These are phyloP conservation scores for Eucalyptus pumila DNA, from an alignment of 345 rosid species.

Conservation along the genomic window DNA sequence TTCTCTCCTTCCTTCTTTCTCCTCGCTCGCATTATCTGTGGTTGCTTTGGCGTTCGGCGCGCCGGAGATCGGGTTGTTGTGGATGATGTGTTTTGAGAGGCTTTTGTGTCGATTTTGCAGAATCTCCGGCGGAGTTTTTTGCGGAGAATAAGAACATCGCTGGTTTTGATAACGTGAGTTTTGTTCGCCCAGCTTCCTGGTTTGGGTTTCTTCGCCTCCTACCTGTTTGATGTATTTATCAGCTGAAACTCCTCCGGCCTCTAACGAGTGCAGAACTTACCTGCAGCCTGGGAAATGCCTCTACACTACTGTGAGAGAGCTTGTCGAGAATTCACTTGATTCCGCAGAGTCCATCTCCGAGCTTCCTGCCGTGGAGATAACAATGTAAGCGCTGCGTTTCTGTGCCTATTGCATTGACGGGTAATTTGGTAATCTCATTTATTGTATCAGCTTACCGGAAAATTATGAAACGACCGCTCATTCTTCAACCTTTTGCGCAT, in stretches of 20 bases:
- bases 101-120: constrained; percentile 22
- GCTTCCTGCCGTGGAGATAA: constrained; percentile 79
- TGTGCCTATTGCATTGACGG: background rate
- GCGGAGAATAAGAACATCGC: constrained; percentile 99
- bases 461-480: background rate
- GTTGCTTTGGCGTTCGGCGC: background rate
- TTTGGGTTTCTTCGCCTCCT: background rate
- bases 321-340: constrained; percentile 92
- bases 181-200: background rate
- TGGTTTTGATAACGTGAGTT: constrained; percentile 89
- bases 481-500: background rate
- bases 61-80: background rate
- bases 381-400: constrained; percentile 36
- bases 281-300: constrained; percentile 84
- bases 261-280: background rate
- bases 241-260: background rate
- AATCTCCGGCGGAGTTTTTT: constrained; percentile 97
- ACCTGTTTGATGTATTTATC: background rate
- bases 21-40: background rate
- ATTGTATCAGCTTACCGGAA: background rate
- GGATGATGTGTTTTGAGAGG: background rate
- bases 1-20: background rate
- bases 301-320: constrained; percentile 87
- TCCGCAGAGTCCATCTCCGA: constrained; percentile 88
- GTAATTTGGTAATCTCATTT: background rate